Base-by-base conservation (phyloP, 352 stramenopile genomes). In the Pythium graminicola region DNA sequence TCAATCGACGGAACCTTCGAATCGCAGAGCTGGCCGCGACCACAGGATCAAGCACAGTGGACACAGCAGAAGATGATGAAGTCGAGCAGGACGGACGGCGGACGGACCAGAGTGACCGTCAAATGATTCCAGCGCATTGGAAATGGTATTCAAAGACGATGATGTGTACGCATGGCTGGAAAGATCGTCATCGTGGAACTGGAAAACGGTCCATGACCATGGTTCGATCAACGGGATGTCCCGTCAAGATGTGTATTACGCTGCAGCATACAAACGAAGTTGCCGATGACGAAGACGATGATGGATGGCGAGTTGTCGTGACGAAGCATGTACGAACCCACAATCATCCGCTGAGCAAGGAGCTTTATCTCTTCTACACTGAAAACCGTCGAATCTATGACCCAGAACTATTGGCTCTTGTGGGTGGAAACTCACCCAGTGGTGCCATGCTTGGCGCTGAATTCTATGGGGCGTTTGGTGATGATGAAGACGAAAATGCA, bases 131-230 rank as follows among this genome's bases (percentile, higher is more conserved):
- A 0, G 67, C 81, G 50, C 67, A 60, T 27, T 82, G 68, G 53
- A 69, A 73, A 41, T 90, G 79, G 79, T 90, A 90, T 48, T 90
- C 79, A 39, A 90, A 90, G 66, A 86, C 79, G 27, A 67, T 90
- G 29, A 84, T 85, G 63, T 90, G 79, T 44, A 90, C 79, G 6
- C 79, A 90, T 56, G 79, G 79, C 6, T 90, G 79, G 79, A 88
- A 88, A 54, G 65, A 82, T 35, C 74, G 79, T 7, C 67, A 81
- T 33, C 74, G 79, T 19, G 73, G 76, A 6, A 82, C 56, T 23
- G 76, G 79, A 0, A 90, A 90, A 58, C 76, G 79, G n/a, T 65
- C 72, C 3, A 70, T 73, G 9, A 69, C 73, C 2, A 73, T 78
- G 2, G 71, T 86, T 14, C 70, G 79, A 2, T 86, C 75, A 9